Evolutionary conservation across 2,329 filamentous ascomycete species (phyloP), one percentile per base, ranked within the genome.

Genomic region (Stachybotrys chlorohalonatus): DNA sequence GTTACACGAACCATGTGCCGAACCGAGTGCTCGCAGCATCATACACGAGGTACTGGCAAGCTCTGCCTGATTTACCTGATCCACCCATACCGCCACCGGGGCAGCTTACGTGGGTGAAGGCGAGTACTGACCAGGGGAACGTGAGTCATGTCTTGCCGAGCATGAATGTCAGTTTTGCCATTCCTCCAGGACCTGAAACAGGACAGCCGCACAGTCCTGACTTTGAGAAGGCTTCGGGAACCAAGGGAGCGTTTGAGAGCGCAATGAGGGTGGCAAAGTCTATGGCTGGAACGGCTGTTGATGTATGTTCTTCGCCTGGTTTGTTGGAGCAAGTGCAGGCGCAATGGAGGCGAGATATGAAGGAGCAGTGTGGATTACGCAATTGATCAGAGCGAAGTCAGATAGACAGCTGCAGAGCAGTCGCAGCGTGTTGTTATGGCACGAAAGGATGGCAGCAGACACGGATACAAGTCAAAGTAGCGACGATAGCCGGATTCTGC

Each of bases 81-180:
- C 58, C 55, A n/a, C 51, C 55, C 1, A 51, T 55, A 11, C 75
- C 70, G 58, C 66, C 70, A 0, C 56, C 58, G 1, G 68, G 72
- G n/a, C 68, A 70, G n/a, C 72, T 75, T 2, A 55, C 74, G 1
- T 76, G 76, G 56, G 76, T 74, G 15, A 74, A 70, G 61, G 80
- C 80, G 3, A 81, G 77, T 58, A 82, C 79, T 0, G 81, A 84
- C 62, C 80, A 83, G 65, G 82, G 81, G 0, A 75, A 84, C 58
- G 65, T 84, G 54, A 82, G 77, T 60, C 78, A 84, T 60, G 76
- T 71, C 1, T 73, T 83, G 69, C 82, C 81, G 48, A 79, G 76
- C 52, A 64, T 84, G 48, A 78, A 73, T 55, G 70, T 74, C 1
- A 75, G 76, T 7, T 83, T 83, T 61, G 71, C 73, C 16, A 81